Base-by-base conservation (phyloP, 2,329 filamentous ascomycete species). In the Aureobasidium sp. region DNA sequence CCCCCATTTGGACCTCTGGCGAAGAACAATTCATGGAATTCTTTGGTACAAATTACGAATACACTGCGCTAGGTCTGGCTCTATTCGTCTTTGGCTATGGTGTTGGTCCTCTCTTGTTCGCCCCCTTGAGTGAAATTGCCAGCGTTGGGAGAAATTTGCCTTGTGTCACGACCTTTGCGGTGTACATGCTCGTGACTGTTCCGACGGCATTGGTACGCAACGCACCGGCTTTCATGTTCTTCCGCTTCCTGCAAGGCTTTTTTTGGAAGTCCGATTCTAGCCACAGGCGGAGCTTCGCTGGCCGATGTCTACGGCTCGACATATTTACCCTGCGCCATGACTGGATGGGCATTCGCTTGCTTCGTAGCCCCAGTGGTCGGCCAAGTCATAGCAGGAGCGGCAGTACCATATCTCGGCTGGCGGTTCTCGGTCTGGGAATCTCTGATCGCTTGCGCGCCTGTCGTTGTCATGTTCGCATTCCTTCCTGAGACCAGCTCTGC, bases 141-240 rank as follows among this genome's bases (percentile, higher is more conserved):
- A 63, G 74, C 40, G 76, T 88, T 48, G 85, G 85, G 1, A 74
- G 84, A 6, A 87, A 83, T 60, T 78, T 79, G 0, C 77, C 84
- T 4, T 88, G 88, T 66, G 77, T 85, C 30, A 64, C 78, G 58
- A 84, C 83, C 10, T 84, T 88, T 70, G 77, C 78, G 53, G 70
- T 87, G 25, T 88, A 86, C 64, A 79, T 85, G 44, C 75, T 87
- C 56, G 66, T 88, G 10, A 80, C 77, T 5, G 75, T 88, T n/a
- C 83, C 84, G 0, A 79, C 82, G 0, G 80, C 82, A 0, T 65
- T 87, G 0, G 80, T 81, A 4, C 67, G 77, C 42, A 85, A 82
- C 68, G 85, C 82, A 49, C 68, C 78, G 0, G 81, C 82, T 0
- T 71, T 88, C 62, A 55, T 88, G 61, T 78, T 84, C 1, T 63